A percentile compares a stretch with the other conserved stretches of the same genome.
Evolutionary conservation across 768 basidiomycete genomes (phyloP).

Genomic region (Zangia roseola): DNA sequence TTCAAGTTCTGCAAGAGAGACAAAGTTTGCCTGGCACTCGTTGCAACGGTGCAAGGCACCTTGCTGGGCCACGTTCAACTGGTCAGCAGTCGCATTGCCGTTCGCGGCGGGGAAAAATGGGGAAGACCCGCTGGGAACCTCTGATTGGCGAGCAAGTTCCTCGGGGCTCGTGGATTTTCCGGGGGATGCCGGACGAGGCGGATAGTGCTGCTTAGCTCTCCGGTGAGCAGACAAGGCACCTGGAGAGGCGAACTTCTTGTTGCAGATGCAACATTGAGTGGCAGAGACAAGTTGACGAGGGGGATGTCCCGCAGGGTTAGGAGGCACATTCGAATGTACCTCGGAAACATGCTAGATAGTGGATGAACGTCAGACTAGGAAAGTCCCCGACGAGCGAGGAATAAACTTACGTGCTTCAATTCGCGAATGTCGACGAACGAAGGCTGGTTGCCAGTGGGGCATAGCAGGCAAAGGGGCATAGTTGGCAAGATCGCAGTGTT

Average conservation of each 20-base stretch:
- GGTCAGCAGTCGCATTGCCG: not conserved
- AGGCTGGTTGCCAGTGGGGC: conserved; percentile 22
- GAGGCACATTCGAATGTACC: conserved; percentile 13
- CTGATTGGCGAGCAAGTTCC: conserved; percentile 2
- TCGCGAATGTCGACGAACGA: conserved; percentile 19
- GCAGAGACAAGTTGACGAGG: conserved; percentile 6
- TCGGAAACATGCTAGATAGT: conserved; percentile 22
- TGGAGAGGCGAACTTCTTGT: conserved; percentile 24
- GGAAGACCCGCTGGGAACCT: conserved; percentile 1
- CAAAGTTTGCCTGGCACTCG: conserved; percentile 19
- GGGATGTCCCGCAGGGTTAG: not conserved
- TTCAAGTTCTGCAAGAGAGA: conserved; percentile 18
- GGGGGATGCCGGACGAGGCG: conserved; percentile 7
- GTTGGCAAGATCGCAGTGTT: conserved; percentile 16
- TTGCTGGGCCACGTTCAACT: conserved; percentile 1
- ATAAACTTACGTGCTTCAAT: conserved; percentile 17
- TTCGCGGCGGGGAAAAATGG: not conserved
- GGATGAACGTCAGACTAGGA: conserved; percentile 5
- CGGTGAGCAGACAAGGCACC: conserved; percentile 19
- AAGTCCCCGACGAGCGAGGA: not conserved
- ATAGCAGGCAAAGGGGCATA: conserved; percentile 27
- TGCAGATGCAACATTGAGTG: conserved; percentile 24
- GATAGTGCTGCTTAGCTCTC: conserved; percentile 23
- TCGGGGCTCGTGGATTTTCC: not conserved
- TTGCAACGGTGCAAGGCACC: conserved; percentile 13